phyloP scores from a whole-genome alignment of 257 asterid genomes.

The Solanum pimpinellifolium region DNA sequence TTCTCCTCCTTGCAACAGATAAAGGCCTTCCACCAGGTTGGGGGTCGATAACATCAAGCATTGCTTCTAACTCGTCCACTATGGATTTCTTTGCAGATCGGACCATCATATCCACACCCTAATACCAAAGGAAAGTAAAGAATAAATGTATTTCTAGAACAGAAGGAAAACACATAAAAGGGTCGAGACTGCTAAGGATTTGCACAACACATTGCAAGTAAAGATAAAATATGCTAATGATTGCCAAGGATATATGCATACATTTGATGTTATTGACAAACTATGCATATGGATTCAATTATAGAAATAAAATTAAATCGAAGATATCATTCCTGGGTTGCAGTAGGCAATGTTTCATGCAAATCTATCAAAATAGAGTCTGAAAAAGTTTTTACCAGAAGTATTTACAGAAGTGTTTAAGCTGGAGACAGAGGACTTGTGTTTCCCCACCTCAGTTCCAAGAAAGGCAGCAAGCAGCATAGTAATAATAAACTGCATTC shows the following conservation, averaged over 20 bases:
- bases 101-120: conserved; percentile 85
- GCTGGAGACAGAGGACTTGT: not conserved
- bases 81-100: conserved; percentile 65
- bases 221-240: not conserved
- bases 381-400: not conserved
- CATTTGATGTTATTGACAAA: not conserved
- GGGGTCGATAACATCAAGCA: conserved; percentile 93
- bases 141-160: not conserved
- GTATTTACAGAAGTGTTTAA: not conserved
- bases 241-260: not conserved
- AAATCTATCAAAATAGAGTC: not conserved
- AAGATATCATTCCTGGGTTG: not conserved
- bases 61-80: conserved; percentile 88
- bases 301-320: not conserved
- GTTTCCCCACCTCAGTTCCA: not conserved
- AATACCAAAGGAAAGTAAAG: not conserved
- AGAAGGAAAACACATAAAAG: not conserved
- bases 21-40: conserved; percentile 47
- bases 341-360: not conserved
- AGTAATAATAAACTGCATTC: not conserved
- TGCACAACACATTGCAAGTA: not conserved
- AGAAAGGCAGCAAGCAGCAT: not conserved
- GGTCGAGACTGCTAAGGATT: not conserved
- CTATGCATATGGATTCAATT: not conserved
- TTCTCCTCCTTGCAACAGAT: conserved; percentile 56